phyloP scores from a whole-genome alignment of 495 filamentous ascomycete species.

The Sordaria brevicollis region DNA sequence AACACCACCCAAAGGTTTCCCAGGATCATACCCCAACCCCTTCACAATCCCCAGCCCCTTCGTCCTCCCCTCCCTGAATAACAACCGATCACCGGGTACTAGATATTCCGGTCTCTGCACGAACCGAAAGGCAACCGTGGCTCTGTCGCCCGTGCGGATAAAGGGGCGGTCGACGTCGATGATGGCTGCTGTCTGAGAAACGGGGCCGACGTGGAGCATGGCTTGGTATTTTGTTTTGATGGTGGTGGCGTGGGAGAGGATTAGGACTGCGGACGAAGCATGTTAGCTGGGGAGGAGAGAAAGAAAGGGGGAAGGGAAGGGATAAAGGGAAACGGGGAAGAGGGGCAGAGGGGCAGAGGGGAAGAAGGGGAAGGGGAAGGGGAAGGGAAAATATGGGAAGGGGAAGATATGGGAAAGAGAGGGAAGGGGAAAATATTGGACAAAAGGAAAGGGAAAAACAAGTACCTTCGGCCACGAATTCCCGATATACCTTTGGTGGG shows the following conservation, averaged over 20 bases:
- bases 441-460: not conserved
- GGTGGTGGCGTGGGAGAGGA: conserved; percentile 93
- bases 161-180: conserved; percentile 96
- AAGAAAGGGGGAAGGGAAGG: not conserved
- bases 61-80: conserved; percentile 91
- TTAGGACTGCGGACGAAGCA: conserved; percentile 64
- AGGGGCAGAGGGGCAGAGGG: too few species aligned
- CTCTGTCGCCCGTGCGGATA: conserved; percentile 88
- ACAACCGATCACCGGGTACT: conserved; percentile 72
- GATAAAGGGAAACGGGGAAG: too few species aligned
- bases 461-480: conserved; percentile 85
- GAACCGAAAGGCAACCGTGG: conserved; percentile 86
- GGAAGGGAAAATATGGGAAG: too few species aligned
- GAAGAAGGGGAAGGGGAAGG: not conserved
- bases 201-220: conserved; percentile 94
- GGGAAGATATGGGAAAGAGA: not conserved
- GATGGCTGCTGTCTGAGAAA: conserved; percentile 92
- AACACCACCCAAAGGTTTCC: conserved; percentile 23
- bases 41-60: conserved; percentile 96
- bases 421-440: too few species aligned
- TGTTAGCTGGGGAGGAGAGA: not conserved
- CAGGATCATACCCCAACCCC: conserved; percentile 73
- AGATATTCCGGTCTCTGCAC: conserved; percentile 95
- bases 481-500: conserved; percentile 72
- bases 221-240: conserved; percentile 97